phyloP scores from a whole-genome alignment of 352 stramenopile species.

The Globisporangium yorkense region DNA sequence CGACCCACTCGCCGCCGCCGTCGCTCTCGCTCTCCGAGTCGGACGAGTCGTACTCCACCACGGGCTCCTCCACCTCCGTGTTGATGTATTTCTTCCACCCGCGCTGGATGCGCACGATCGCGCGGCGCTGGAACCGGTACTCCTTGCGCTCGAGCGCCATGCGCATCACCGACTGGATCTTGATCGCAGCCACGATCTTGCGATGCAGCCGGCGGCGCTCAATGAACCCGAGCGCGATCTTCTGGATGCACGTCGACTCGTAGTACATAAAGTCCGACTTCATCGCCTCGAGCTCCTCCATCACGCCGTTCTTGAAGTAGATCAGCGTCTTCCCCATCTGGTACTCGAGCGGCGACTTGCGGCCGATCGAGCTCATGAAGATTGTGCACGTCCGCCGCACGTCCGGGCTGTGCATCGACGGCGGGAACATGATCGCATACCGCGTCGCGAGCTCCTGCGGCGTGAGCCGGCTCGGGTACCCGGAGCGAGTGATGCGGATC shows the following conservation, averaged over 20 bases:
- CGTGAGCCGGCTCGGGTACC: constrained; percentile 90
- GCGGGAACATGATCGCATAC: constrained; percentile 87
- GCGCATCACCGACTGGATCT: constrained; percentile 75
- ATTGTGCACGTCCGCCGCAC: constrained; percentile 66
- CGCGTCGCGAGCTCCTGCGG: constrained; percentile 72
- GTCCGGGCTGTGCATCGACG: constrained; percentile 80
- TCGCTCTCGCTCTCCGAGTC: constrained; percentile 40
- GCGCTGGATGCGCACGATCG: constrained; percentile 70
- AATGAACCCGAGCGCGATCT: constrained; percentile 74
- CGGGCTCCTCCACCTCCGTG: constrained; percentile 13
- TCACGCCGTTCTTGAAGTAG: constrained; percentile 94
- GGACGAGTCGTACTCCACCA: constrained; percentile 17
- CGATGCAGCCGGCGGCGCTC: constrained; percentile 62
- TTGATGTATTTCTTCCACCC: constrained; percentile 51
- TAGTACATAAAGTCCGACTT: constrained; percentile 91
- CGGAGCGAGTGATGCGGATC: constrained; percentile 89
- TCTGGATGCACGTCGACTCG: constrained; percentile 83
- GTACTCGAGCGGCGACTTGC: constrained; percentile 81
- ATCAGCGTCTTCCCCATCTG: constrained; percentile 93
- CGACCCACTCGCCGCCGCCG: constrained; percentile 36
- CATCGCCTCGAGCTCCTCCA: constrained; percentile 93
- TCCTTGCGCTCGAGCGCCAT: constrained; percentile 75
- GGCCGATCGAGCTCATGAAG: constrained; percentile 81
- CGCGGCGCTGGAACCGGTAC: constrained; percentile 59
- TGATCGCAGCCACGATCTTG: constrained; percentile 61